A percentile compares a stretch with the other conserved stretches of the same genome.
Evolutionary conservation across 495 filamentous ascomycete species (phyloP).

Genomic region (Podospora bellae-mahoneyi): DNA sequence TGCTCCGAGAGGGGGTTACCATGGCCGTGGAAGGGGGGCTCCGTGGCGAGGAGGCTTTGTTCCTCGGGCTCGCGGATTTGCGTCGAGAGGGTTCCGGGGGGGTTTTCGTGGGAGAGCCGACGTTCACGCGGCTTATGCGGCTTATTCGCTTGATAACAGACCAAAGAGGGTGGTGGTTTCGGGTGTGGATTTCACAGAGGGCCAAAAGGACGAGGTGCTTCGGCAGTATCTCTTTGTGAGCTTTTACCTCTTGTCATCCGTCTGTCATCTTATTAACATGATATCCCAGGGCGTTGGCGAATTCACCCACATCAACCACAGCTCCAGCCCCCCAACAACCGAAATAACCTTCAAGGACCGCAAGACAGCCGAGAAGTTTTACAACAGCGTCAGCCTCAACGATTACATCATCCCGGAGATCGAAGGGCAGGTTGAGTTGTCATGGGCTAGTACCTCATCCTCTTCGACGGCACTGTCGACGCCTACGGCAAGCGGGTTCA

Average conservation of each 20-base stretch:
- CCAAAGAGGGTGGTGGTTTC: conserved; percentile 72
- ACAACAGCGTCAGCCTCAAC: conserved; percentile 56
- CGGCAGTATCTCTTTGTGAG: conserved; percentile 83
- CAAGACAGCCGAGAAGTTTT: conserved; percentile 82
- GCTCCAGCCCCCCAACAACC: conserved; percentile 53
- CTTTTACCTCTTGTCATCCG: background rate
- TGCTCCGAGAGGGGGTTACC: conserved; percentile 34
- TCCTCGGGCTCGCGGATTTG: conserved; percentile 39
- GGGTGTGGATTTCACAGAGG: conserved; percentile 61
- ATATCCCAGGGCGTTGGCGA: conserved; percentile 69
- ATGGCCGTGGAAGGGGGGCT: conserved; percentile 28
- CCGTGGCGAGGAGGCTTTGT: conserved; percentile 8
- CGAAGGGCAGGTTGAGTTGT: conserved; percentile 66
- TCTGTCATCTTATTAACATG: conserved; percentile 15
- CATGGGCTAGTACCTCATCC: conserved; percentile 57
- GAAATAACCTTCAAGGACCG: conserved; percentile 84
- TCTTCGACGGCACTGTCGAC: background rate
- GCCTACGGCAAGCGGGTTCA: background rate
- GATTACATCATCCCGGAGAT: conserved; percentile 63
- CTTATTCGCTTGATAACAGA: conserved; percentile 82
- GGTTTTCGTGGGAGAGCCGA: conserved; percentile 59
- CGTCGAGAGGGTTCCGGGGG: conserved; percentile 45
- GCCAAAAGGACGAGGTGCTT: conserved; percentile 76
- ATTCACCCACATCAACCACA: conserved; percentile 65
- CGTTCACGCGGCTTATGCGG: conserved; percentile 53